Base-by-base conservation (phyloP, 495 filamentous ascomycete species). In the Thermochaetoides thermophila region DNA sequence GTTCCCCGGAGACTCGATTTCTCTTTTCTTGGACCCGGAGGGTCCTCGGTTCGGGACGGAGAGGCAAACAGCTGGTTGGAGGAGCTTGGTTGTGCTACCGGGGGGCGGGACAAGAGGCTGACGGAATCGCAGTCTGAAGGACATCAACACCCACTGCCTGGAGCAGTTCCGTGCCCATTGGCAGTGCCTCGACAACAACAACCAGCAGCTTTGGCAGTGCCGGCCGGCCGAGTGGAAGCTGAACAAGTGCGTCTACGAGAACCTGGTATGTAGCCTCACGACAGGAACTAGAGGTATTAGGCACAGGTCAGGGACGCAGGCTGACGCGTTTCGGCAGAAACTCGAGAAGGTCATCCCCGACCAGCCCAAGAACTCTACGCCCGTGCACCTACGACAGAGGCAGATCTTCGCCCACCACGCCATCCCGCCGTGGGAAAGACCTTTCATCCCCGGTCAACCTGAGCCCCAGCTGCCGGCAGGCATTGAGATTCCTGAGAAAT, bases 181-280 rank as follows among this genome's bases (percentile, higher is more conserved):
- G 85, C 61, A 81, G 45, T 99, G 89, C 49, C 69, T 99, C 31
- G 91, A 99, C 48, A 77, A 91, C 61, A 84, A 91, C 69, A 99
- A 99, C 63, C 87, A 96, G 56, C 78, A 84, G 52, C 60, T 96
- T 26, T 96, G 81, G 74, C 80, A 94, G 39, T 99, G 89, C 64
- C 70, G 89, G 20, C 66, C 68, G 31, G 49, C 36, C 23, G 85
- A 96, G 63, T 71, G 83, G 71, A 71, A 69, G 40, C 58, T 96
- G 29, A 96, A 93, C 64, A 73, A 69, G 48, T 99, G 89, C 60
- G 84, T 95, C 20, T 95, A 87, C 50, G 76, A 94, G 30, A 94
- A 94, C 47, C 53, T 99, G 66, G 89, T 96, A 60, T 46, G 80
- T 66, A n/a, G n/a, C n/a, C n/a, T n/a, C n/a, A n/a, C n/a, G n/a